Conservation (phyloP, 2,329 filamentous ascomycete species). For the Aspergillus sp. region DNA sequence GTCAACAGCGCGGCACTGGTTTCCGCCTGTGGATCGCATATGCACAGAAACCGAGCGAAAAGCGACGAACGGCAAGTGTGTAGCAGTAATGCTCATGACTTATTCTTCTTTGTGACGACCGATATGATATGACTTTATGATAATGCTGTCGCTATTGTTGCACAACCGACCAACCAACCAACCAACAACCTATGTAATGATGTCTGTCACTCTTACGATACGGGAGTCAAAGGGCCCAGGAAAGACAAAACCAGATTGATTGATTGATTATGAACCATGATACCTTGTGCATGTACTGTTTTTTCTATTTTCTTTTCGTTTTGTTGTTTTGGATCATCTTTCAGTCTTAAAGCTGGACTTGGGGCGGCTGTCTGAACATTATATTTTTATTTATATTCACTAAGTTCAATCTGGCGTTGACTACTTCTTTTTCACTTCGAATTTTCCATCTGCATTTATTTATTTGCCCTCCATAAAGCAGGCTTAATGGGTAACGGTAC, state of each 20-base stretch:
- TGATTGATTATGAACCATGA: background rate
- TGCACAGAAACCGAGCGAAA: constrained; percentile 71
- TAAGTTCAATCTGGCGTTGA: background rate
- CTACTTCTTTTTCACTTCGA: background rate
- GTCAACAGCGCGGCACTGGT: constrained; percentile 80
- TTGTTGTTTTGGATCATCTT: background rate
- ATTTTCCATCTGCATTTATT: background rate
- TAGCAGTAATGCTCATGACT: constrained; percentile 16
- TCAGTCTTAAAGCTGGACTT: background rate
- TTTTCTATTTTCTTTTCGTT: background rate
- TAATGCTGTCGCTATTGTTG: background rate
- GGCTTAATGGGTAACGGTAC: constrained; percentile 5
- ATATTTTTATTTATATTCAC: background rate
- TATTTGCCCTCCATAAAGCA: constrained; percentile 1
- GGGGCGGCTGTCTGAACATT: constrained; percentile 21
- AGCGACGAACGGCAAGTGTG: constrained; percentile 48
- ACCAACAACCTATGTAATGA: background rate
- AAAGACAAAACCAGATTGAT: constrained; percentile 9
- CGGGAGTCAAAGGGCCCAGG: background rate
- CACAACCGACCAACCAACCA: background rate
- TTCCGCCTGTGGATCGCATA: constrained; percentile 91
- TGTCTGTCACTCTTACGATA: background rate
- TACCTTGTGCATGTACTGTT: constrained; percentile 8
- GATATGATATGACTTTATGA: background rate
- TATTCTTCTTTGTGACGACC: background rate